These are phyloP conservation scores for Prunus davidiana DNA, from an alignment of 306 rosid species.

Conservation along the genomic window DNA sequence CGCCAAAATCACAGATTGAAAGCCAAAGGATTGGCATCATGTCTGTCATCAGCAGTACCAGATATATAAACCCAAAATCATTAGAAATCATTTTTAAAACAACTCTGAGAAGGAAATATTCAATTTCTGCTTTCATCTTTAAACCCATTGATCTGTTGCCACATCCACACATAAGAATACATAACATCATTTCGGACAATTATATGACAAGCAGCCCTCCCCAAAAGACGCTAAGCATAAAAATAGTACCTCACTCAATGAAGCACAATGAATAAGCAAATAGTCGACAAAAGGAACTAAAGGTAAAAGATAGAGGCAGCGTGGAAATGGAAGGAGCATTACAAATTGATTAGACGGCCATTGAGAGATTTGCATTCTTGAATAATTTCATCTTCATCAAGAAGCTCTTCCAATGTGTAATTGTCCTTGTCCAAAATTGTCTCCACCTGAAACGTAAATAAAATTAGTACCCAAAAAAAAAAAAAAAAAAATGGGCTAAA, in stretches of 20 bases:
- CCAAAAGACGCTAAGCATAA: not conserved
- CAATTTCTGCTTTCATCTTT: not conserved
- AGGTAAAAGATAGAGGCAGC: constrained; percentile 8
- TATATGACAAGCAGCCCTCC: not conserved
- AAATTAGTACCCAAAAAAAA: constrained; percentile 11
- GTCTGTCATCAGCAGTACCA: not conserved
- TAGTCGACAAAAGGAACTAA: not conserved
- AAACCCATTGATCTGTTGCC: not conserved
- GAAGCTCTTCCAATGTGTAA: constrained; percentile 87
- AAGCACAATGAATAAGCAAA: not conserved
- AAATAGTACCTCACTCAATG: not conserved
- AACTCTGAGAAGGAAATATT: not conserved
- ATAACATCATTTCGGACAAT: not conserved
- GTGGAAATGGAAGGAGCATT: constrained; percentile 38
- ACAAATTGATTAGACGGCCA: constrained; percentile 95
- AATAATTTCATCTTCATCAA: constrained; percentile 96
- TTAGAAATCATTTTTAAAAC: not conserved
- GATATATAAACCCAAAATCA: not conserved
- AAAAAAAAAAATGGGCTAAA: not conserved
- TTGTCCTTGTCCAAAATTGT: constrained; percentile 89
- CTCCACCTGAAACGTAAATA: constrained; percentile 74
- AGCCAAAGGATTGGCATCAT: not conserved
- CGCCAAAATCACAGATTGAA: not conserved
- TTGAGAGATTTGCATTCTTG: constrained; percentile 99
- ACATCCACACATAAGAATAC: not conserved